Conservation (phyloP, 345 rosid genomes). For the Clausena lansium region DNA sequence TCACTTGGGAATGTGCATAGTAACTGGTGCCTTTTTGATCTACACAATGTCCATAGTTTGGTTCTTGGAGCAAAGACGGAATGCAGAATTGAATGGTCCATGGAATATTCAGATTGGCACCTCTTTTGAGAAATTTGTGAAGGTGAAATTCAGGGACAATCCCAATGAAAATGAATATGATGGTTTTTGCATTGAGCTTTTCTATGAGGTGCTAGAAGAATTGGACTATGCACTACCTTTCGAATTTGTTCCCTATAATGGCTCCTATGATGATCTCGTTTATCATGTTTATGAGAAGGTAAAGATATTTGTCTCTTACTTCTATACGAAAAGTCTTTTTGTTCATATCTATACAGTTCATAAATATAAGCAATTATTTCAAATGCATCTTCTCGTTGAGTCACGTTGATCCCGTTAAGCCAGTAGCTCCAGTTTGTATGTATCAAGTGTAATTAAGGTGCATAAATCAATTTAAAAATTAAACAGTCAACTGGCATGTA, state of each 20-base stretch:
- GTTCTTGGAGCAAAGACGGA: slow-evolving; percentile 41
- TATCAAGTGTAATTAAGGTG: no score
- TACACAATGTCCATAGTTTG: slow-evolving; percentile 47
- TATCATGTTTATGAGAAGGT: slow-evolving; percentile 42
- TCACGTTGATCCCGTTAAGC: no score
- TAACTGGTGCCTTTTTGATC: slow-evolving; percentile 32
- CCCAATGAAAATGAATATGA: slow-evolving; percentile 6
- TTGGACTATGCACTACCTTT: slow-evolving; percentile 24
- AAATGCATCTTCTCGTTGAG: no score
- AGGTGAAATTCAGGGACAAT: slow-evolving; percentile 13
- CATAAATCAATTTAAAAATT: no score
- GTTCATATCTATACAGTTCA: no score
- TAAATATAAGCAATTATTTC: no score
- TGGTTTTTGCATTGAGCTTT: slow-evolving; percentile 56
- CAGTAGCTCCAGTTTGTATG: no score
- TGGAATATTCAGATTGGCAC: slow-evolving; percentile 36
- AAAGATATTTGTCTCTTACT: neutral
- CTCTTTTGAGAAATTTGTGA: slow-evolving; percentile 44
- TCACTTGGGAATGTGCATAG: slow-evolving; percentile 49
- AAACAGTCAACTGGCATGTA: no score
- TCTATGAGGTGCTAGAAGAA: slow-evolving; percentile 1
- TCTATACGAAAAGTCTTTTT: no score
- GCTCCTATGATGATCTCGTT: slow-evolving; percentile 42
- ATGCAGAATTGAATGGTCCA: slow-evolving; percentile 39
- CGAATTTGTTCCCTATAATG: slow-evolving; percentile 21